Conservation (phyloP, 2,329 filamentous ascomycete genomes). For the Cercospora zeae-maydis region DNA sequence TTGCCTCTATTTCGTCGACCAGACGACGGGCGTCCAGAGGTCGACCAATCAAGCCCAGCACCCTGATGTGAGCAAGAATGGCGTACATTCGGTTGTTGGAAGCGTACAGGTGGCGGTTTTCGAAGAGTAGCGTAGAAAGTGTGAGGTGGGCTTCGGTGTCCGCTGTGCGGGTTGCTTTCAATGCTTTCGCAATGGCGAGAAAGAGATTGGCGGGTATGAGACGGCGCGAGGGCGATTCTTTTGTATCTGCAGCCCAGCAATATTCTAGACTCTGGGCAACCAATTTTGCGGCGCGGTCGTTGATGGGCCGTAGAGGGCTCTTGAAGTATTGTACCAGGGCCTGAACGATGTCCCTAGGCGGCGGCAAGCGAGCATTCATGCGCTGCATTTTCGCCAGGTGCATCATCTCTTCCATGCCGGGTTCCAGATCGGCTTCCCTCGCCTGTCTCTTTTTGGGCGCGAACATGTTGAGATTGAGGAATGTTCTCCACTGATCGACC, state of each 20-base stretch:
- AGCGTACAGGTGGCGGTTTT: neutral
- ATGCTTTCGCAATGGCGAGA: neutral
- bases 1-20: neutral
- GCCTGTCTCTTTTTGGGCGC: constrained; percentile 56
- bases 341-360: constrained; percentile 58
- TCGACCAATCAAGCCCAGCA: neutral
- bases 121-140: neutral
- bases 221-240: neutral
- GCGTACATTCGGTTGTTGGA: neutral
- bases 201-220: neutral
- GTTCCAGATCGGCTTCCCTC: constrained; percentile 62
- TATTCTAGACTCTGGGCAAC: constrained; percentile 59
- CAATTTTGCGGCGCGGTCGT: constrained; percentile 64
- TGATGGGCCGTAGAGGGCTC: constrained; percentile 51
- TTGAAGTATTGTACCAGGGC: constrained; percentile 63
- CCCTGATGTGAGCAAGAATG: neutral
- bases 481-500: constrained; percentile 46
- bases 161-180: neutral
- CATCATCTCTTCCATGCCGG: constrained; percentile 68
- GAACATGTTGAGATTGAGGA: constrained; percentile 59
- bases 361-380: constrained; percentile 62
- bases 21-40: neutral
- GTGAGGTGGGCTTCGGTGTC: neutral
- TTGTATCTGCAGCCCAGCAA: constrained; percentile 37
- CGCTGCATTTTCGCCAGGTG: constrained; percentile 62